A percentile compares a stretch with the other conserved stretches of the same genome.
These are phyloP conservation scores for Protea cynaroides DNA, from an alignment of 164 flowering plant genomes.

Conservation along the genomic window DNA sequence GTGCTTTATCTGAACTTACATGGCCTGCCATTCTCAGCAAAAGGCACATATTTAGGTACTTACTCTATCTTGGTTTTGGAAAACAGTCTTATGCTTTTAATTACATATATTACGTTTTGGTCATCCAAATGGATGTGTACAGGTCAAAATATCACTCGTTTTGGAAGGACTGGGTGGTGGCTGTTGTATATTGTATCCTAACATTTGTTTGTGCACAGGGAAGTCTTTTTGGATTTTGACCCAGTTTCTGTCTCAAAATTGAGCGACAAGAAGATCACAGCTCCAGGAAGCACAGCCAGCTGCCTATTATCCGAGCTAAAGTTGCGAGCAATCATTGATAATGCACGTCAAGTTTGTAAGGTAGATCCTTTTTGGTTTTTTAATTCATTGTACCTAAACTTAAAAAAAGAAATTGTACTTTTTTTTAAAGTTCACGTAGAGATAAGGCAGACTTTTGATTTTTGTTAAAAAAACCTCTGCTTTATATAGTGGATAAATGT, in stretches of 20 bases:
- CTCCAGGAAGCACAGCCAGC: conserved; percentile 27
- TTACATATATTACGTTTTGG: background rate
- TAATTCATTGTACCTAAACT: background rate
- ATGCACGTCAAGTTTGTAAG: conserved; percentile 35
- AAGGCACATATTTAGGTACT: conserved; percentile 59
- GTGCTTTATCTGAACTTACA: conserved; percentile 69
- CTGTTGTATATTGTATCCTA: background rate
- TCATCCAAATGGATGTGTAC: background rate
- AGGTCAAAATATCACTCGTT: background rate
- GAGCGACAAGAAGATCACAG: conserved; percentile 28
- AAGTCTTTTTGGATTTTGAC: conserved; percentile 33
- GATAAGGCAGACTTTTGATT: too few species aligned
- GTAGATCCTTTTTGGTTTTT: conserved; percentile 10
- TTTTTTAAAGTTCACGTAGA: too few species aligned
- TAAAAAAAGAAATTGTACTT: too few species aligned
- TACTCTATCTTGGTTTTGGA: background rate
- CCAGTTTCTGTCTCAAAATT: conserved; percentile 27
- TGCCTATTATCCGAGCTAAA: conserved; percentile 30
- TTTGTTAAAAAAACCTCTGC: too few species aligned
- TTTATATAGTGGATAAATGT: too few species aligned
- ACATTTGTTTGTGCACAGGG: conserved; percentile 21
- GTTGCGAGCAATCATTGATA: conserved; percentile 33
- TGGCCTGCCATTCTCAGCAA: conserved; percentile 64
- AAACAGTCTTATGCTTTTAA: background rate
- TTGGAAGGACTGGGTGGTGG: too few species aligned